Conservation (phyloP, 208 protist genomes). For the Leptomonas pyrrhocoris region DNA sequence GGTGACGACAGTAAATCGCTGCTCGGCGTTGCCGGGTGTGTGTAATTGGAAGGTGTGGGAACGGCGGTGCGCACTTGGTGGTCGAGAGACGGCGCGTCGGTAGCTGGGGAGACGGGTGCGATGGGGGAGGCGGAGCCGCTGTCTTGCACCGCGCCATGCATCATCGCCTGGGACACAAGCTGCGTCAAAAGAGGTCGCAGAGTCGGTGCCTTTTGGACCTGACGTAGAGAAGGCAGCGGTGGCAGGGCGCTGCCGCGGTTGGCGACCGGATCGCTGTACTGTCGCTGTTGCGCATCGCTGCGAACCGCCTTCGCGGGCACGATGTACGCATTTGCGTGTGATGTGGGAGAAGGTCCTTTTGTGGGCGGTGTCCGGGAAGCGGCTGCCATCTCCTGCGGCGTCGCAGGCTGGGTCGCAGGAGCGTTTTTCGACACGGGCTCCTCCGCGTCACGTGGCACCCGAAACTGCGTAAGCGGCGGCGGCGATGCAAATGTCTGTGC, state of each 20-base stretch:
- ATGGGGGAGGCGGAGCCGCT: conserved; percentile 1
- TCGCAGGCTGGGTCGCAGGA: neutral
- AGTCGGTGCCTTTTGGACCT: neutral
- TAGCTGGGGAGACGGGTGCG: neutral
- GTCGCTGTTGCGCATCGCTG: neutral
- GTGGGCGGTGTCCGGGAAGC: neutral
- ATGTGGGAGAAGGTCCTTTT: neutral
- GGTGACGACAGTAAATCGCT: neutral
- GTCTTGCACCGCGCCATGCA: neutral
- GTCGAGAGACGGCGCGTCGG: neutral
- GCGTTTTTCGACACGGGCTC: neutral
- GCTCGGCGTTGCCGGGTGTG: neutral
- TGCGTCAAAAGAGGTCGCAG: conserved; percentile 9
- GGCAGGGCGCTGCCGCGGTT: neutral
- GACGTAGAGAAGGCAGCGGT: conserved; percentile 1
- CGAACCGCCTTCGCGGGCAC: no score
- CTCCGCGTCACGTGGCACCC: neutral
- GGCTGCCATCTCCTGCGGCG: neutral
- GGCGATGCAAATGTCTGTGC: no score
- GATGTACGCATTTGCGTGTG: neutral
- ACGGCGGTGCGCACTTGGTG: conserved; percentile 3
- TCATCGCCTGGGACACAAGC: conserved; percentile 1
- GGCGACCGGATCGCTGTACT: neutral
- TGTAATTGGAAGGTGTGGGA: neutral
- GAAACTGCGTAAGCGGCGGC: neutral